Conservation (phyloP, 257 asterid species). For the Dorcoceras hygrometricum region DNA sequence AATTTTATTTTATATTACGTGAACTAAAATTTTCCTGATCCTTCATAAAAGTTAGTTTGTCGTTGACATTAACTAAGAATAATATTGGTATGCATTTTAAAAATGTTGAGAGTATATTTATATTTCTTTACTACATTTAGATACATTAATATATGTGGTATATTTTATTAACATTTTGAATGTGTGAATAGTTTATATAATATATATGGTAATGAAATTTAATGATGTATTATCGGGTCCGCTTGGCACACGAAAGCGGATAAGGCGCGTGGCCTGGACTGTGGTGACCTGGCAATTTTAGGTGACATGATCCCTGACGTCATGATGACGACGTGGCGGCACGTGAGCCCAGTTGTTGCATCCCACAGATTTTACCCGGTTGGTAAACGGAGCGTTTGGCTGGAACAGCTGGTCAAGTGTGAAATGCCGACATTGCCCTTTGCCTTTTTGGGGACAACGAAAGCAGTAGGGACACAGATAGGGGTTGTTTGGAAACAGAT, state of each 20-base stretch:
- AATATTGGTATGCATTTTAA: too few relatives aligned
- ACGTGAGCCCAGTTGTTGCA: background rate
- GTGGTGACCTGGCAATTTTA: background rate
- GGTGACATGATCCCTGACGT: background rate
- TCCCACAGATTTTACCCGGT: background rate
- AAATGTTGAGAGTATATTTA: too few relatives aligned
- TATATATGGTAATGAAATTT: too few relatives aligned
- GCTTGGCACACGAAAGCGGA: background rate
- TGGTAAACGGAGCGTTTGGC: conserved; percentile 1
- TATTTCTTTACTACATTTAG: too few relatives aligned
- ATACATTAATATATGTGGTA: too few relatives aligned
- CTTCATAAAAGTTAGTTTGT: too few relatives aligned
- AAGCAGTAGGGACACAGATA: background rate
- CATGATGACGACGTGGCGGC: background rate
- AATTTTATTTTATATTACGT: too few relatives aligned
- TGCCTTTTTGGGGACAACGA: conserved; percentile 5
- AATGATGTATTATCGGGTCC: too few relatives aligned
- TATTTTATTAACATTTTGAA: too few relatives aligned
- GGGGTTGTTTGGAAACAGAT: background rate
- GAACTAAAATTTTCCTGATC: too few relatives aligned
- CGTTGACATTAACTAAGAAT: too few relatives aligned
- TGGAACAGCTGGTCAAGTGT: background rate
- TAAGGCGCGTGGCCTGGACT: background rate
- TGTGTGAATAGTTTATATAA: too few relatives aligned
- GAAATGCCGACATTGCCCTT: conserved; percentile 11